Evolutionary conservation across 108 stramenopile genomes (phyloP).

Genomic region (Fragilaria crotonensis): DNA sequence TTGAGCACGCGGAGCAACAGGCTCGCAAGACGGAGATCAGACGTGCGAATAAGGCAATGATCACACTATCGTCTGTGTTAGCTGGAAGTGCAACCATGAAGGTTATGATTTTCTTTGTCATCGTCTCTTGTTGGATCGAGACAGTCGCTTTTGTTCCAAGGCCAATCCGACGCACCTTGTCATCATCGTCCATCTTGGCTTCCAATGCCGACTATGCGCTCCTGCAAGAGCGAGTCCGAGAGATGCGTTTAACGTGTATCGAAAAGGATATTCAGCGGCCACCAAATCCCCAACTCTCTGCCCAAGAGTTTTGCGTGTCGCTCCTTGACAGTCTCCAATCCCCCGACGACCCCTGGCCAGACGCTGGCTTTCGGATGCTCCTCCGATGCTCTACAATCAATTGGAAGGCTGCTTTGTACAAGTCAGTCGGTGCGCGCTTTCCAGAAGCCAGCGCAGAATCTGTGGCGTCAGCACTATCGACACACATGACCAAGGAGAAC

Average conservation of each 20-base stretch:
- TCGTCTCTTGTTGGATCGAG: no score
- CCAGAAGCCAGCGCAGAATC: conserved; percentile 3
- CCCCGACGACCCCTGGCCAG: conserved; percentile 20
- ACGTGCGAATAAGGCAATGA: no score
- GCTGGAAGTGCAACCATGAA: no score
- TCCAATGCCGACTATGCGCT: not conserved
- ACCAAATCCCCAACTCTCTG: conserved; percentile 34
- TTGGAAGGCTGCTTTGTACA: conserved; percentile 10
- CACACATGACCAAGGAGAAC: conserved; percentile 2
- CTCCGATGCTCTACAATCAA: conserved; percentile 15
- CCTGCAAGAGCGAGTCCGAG: conserved; percentile 18
- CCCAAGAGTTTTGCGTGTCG: conserved; percentile 5
- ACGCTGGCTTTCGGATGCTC: conserved; percentile 21
- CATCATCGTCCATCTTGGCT: no score
- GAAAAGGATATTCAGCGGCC: conserved; percentile 22
- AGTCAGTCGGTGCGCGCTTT: conserved; percentile 14
- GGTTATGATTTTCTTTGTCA: no score
- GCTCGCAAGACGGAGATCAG: no score
- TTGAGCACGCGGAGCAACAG: no score
- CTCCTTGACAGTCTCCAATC: conserved; percentile 9
- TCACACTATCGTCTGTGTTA: no score
- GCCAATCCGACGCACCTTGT: no score
- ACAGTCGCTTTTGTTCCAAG: no score
- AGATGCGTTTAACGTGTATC: conserved; percentile 5
- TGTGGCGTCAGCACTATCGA: conserved; percentile 23